Evolutionary conservation across 2,329 filamentous ascomycete genomes (phyloP).

Genomic region (Diaporthe longicolla): DNA sequence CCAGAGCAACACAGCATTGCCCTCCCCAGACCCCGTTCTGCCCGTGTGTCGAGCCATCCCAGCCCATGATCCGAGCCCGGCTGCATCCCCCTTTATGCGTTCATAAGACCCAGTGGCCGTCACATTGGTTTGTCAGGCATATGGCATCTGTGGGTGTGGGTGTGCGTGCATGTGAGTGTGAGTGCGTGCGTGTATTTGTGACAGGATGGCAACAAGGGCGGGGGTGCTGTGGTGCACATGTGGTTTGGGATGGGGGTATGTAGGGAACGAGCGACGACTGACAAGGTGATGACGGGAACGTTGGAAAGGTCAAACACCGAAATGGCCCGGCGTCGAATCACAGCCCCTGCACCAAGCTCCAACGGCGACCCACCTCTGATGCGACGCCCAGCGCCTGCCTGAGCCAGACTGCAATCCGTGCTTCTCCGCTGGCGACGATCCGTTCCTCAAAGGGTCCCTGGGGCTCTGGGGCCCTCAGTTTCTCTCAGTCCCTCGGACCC

Average conservation of each 20-base stretch:
- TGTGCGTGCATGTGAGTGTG: neutral
- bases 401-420: slow-evolving; percentile 28
- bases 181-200: too few species aligned
- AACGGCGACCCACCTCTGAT: slow-evolving; percentile 23
- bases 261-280: neutral
- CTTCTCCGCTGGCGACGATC: slow-evolving; percentile 32
- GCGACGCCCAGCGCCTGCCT: slow-evolving; percentile 18
- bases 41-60: slow-evolving; percentile 11
- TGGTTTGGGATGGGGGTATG: slow-evolving; percentile 19
- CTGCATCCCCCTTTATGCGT: slow-evolving; percentile 33
- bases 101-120: slow-evolving; percentile 10
- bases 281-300: slow-evolving; percentile 11
- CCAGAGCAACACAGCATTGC: neutral
- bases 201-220: neutral
- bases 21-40: slow-evolving; percentile 2
- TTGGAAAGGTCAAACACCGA: slow-evolving; percentile 13
- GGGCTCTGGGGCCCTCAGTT: neutral
- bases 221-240: neutral
- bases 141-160: neutral
- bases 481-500: slow-evolving; percentile 1
- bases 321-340: slow-evolving; percentile 31
- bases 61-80: neutral
- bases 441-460: slow-evolving; percentile 27
- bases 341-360: slow-evolving; percentile 18
- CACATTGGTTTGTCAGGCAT: slow-evolving; percentile 23